Percentiles rank a stretch among this genome's conserved stretches.
Conservation (phyloP, 2,329 filamentous ascomycete genomes). For the Monilinia fructigena region DNA sequence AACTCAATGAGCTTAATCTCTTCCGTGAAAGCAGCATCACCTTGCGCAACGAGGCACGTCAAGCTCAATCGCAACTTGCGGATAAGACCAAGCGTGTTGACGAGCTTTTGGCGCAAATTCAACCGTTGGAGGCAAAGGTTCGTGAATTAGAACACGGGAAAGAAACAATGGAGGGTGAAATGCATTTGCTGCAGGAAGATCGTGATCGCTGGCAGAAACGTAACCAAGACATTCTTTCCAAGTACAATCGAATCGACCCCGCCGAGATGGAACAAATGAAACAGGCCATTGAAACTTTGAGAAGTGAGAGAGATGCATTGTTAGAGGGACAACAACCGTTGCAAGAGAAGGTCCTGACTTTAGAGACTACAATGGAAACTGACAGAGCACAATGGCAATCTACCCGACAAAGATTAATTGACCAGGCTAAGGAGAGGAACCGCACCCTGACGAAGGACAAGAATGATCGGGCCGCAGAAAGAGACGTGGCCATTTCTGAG, state of each 20-base stretch:
- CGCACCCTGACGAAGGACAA: slow-evolving; percentile 55
- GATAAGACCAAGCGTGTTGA: slow-evolving; percentile 75
- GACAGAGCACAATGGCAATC: slow-evolving; percentile 56
- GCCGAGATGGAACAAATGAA: slow-evolving; percentile 89
- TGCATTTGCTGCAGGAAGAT: slow-evolving; percentile 85
- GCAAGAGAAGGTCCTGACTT: slow-evolving; percentile 51
- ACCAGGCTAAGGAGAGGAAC: slow-evolving; percentile 63
- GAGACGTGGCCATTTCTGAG: slow-evolving; percentile 43
- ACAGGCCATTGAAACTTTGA: slow-evolving; percentile 65
- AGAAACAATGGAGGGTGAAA: slow-evolving; percentile 65
- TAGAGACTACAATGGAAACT: slow-evolving; percentile 54
- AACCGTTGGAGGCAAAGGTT: slow-evolving; percentile 78
- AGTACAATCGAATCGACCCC: slow-evolving; percentile 93
- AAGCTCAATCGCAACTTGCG: slow-evolving; percentile 71
- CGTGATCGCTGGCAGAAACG: slow-evolving; percentile 95
- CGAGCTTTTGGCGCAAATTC: slow-evolving; percentile 70
- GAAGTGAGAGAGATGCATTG: slow-evolving; percentile 60
- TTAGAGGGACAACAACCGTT: slow-evolving; percentile 45
- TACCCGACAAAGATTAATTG: slow-evolving; percentile 53
- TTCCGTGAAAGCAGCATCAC: slow-evolving; percentile 94
- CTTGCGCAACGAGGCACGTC: slow-evolving; percentile 79
- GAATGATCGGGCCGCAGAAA: slow-evolving; percentile 51
- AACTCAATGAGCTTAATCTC: slow-evolving; percentile 90
- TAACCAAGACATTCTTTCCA: slow-evolving; percentile 90
- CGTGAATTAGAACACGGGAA: slow-evolving; percentile 81